phyloP scores from a whole-genome alignment of 2,329 filamentous ascomycete genomes.

The Lasiodiplodia theobromae region DNA sequence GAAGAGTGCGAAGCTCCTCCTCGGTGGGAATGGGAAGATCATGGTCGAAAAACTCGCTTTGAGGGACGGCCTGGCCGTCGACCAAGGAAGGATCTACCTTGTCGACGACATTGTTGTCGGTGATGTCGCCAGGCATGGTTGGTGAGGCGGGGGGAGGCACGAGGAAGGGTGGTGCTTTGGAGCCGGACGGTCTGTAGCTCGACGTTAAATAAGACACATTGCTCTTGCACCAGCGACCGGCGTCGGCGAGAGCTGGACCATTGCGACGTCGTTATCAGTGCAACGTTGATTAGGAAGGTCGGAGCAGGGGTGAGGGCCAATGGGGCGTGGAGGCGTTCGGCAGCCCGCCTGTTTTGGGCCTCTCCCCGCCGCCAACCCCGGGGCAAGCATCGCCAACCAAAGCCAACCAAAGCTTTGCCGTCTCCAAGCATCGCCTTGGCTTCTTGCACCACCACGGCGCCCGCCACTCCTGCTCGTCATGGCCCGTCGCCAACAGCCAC shows the following conservation, averaged over 20 bases:
- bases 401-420: conserved; percentile 3
- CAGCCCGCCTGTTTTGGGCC: background rate
- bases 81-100: conserved; percentile 44
- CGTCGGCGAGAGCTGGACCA: conserved; percentile 14
- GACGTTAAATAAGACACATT: conserved; percentile 11
- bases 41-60: conserved; percentile 41
- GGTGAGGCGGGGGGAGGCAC: background rate
- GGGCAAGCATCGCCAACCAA: conserved; percentile 11
- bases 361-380: background rate
- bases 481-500: background rate
- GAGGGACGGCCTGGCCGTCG: conserved; percentile 43
- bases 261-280: conserved; percentile 10
- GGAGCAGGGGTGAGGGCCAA: background rate
- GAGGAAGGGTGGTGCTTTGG: background rate
- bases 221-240: background rate
- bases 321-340: background rate
- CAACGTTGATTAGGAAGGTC: conserved; percentile 16
- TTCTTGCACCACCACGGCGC: background rate
- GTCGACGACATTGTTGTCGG: conserved; percentile 35
- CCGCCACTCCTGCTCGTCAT: background rate
- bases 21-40: conserved; percentile 39
- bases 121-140: conserved; percentile 34
- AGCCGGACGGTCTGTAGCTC: background rate
- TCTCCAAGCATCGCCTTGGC: conserved; percentile 7
- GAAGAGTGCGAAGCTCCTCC: conserved; percentile 46